Evolutionary conservation across 306 rosid genomes (phyloP).

Genomic region (Biancaea sappan): DNA sequence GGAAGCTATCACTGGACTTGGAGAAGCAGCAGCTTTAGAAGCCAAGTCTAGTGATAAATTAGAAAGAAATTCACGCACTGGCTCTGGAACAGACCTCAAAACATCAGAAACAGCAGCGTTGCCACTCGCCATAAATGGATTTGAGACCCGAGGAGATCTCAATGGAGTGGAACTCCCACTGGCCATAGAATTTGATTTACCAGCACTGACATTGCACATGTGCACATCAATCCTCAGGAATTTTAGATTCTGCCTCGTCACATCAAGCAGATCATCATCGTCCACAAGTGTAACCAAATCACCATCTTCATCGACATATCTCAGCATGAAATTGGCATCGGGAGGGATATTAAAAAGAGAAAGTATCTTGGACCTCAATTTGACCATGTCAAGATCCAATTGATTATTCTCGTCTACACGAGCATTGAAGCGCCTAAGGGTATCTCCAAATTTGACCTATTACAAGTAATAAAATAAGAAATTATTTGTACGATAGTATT

Average conservation of each 20-base stretch:
- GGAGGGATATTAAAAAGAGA: constrained; percentile 53
- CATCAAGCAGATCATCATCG: constrained; percentile 79
- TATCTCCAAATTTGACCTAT: constrained; percentile 72
- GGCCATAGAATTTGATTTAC: constrained; percentile 45
- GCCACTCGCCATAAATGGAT: constrained; percentile 15
- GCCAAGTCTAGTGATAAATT: constrained; percentile 44
- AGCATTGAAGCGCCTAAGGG: constrained; percentile 84
- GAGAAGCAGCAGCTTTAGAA: constrained; percentile 48
- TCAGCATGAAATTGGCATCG: constrained; percentile 58
- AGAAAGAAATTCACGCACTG: constrained; percentile 43
- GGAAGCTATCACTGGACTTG: constrained; percentile 47
- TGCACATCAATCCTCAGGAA: constrained; percentile 76
- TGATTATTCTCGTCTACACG: constrained; percentile 42
- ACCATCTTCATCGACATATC: constrained; percentile 91
- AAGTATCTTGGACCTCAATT: constrained; percentile 58
- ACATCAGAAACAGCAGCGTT: constrained; percentile 38
- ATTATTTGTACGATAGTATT: neutral
- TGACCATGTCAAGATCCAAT: constrained; percentile 72
- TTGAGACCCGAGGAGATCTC: constrained; percentile 34
- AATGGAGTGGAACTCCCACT: constrained; percentile 63
- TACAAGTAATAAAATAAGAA: constrained; percentile 18
- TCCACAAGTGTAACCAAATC: constrained; percentile 78
- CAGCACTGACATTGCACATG: constrained; percentile 35
- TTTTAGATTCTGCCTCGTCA: constrained; percentile 66
- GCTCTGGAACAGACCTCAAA: constrained; percentile 60